These are phyloP conservation scores for Volvariella surrecta DNA, from an alignment of 1,284 basidiomycete genomes.

Conservation along the genomic window DNA sequence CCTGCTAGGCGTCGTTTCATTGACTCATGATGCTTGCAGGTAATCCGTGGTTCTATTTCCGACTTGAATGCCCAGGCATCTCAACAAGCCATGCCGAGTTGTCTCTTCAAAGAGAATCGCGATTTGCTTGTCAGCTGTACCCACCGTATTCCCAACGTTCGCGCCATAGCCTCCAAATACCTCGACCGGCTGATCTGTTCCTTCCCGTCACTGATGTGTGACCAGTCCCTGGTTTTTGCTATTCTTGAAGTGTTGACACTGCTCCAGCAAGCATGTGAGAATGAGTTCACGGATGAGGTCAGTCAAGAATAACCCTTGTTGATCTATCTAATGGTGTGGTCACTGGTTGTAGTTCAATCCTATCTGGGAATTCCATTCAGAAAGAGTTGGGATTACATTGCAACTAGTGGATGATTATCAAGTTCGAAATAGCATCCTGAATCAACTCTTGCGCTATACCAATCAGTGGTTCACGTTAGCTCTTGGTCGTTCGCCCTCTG, in stretches of 20 bases:
- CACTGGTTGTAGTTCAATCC: conserved; percentile 77
- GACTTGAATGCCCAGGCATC: conserved; percentile 70
- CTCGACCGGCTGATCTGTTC: conserved; percentile 84
- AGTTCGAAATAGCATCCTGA: conserved; percentile 79
- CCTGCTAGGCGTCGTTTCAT: neutral
- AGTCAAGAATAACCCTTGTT: conserved; percentile 12
- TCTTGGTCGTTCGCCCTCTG: conserved; percentile 82
- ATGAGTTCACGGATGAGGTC: conserved; percentile 89
- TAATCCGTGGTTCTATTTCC: conserved; percentile 65
- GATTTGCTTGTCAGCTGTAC: conserved; percentile 75
- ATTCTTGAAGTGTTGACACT: conserved; percentile 91
- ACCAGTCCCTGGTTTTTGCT: conserved; percentile 79
- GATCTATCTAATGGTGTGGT: conserved; percentile 1
- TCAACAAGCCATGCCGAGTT: conserved; percentile 72
- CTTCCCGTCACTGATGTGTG: conserved; percentile 93
- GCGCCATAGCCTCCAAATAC: conserved; percentile 78
- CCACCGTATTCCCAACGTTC: conserved; percentile 76
- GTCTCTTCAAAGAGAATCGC: conserved; percentile 70
- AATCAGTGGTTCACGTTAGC: conserved; percentile 82
- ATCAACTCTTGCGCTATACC: conserved; percentile 66
- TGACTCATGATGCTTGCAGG: conserved; percentile 27
- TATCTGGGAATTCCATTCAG: conserved; percentile 75
- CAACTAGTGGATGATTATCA: conserved; percentile 85
- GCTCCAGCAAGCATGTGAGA: conserved; percentile 82
- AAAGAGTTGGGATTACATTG: conserved; percentile 67